These are phyloP conservation scores for Backusella macrospora DNA, from an alignment of 192 early-diverging fungal species.

Conservation along the genomic window DNA sequence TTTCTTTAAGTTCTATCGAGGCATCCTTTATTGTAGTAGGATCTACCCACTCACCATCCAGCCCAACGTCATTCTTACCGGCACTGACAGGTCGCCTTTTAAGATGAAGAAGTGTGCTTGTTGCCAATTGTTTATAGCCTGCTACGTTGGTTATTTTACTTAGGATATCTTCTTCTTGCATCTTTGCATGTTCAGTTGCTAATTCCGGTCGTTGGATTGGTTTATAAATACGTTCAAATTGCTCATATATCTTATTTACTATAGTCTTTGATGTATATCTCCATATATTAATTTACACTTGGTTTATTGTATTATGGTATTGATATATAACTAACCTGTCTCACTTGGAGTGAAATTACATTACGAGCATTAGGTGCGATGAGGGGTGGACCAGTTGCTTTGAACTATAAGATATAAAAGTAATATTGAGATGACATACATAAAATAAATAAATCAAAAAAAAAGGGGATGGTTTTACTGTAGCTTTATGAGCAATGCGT, in stretches of 20 bases:
- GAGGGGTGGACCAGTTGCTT: slow-evolving; percentile 43
- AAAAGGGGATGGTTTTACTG: slow-evolving; percentile 1
- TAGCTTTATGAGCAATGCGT: slow-evolving; percentile 16
- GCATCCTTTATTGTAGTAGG: neutral
- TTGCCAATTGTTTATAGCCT: slow-evolving; percentile 52
- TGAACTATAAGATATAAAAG: neutral
- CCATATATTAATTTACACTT: neutral
- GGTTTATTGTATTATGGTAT: neutral
- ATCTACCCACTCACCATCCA: slow-evolving; percentile 62
- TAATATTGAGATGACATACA: neutral
- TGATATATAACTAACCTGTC: slow-evolving; percentile 31
- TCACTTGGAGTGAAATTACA: slow-evolving; percentile 45
- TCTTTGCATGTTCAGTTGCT: slow-evolving; percentile 56
- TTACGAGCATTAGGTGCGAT: slow-evolving; percentile 43
- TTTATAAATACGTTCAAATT: slow-evolving; percentile 64
- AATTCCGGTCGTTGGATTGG: slow-evolving; percentile 36
- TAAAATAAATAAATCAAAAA: neutral
- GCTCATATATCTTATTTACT: slow-evolving; percentile 45
- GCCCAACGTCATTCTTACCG: slow-evolving; percentile 54
- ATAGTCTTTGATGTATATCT: slow-evolving; percentile 19
- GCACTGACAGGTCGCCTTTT: slow-evolving; percentile 57
- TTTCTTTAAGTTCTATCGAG: neutral
- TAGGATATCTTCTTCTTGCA: slow-evolving; percentile 49
- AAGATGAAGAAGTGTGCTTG: slow-evolving; percentile 50
- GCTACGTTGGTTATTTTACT: slow-evolving; percentile 43